A percentile compares a stretch with the other conserved stretches of the same genome.
These are phyloP conservation scores for Crithidia acanthocephali DNA, from an alignment of 208 protist species.

Conservation along the genomic window DNA sequence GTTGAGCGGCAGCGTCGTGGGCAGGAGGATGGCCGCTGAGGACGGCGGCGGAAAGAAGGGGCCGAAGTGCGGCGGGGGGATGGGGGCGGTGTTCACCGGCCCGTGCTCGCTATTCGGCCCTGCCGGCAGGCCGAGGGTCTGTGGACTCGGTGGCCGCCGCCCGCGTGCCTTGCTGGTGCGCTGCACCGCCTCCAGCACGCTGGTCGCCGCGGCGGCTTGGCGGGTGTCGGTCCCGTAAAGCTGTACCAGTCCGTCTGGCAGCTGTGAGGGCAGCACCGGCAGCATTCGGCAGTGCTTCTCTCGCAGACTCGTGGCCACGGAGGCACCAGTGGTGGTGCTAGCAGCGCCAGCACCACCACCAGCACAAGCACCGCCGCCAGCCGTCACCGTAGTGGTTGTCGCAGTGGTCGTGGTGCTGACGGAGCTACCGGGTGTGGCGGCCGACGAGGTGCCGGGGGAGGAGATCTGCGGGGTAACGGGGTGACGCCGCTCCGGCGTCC, in stretches of 20 bases:
- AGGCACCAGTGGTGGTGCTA: background rate
- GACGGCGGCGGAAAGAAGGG: background rate
- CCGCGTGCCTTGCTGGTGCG: slow-evolving; percentile 10
- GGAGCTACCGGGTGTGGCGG: background rate
- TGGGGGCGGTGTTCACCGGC: background rate
- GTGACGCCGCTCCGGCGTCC: background rate
- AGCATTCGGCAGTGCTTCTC: slow-evolving; percentile 12
- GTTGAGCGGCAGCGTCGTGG: background rate
- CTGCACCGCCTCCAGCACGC: slow-evolving; percentile 22
- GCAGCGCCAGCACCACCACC: background rate
- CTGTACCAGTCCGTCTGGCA: slow-evolving; percentile 1
- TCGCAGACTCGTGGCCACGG: background rate
- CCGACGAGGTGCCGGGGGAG: no score
- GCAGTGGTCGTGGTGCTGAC: background rate
- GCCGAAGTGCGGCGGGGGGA: background rate
- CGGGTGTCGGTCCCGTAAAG: slow-evolving; percentile 15
- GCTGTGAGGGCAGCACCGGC: slow-evolving; percentile 15
- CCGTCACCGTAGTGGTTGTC: background rate
- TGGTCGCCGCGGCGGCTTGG: slow-evolving; percentile 5
- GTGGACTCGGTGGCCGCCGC: slow-evolving; percentile 3
- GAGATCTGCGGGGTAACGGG: background rate
- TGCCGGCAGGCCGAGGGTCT: background rate
- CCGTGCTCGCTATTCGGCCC: background rate
- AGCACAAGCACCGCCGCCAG: background rate
- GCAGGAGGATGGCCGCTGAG: background rate